Evolutionary conservation across 2,329 filamentous ascomycete genomes (phyloP).

Genomic region (Fusarium sp.): DNA sequence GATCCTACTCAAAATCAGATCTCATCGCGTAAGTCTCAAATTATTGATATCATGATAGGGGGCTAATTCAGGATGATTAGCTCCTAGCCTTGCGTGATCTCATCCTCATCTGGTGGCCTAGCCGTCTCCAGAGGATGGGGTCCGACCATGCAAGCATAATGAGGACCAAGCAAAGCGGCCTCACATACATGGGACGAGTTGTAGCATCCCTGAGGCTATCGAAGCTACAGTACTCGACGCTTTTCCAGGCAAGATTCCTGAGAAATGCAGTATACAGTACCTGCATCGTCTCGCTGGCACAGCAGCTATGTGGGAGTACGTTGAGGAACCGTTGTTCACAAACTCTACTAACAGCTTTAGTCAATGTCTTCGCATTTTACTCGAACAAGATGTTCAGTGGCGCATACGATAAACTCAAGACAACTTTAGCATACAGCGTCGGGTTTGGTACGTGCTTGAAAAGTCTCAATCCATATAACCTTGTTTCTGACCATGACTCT

Average conservation of each 20-base stretch:
- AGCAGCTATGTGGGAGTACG: background rate
- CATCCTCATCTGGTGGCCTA: background rate
- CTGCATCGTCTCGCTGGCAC: background rate
- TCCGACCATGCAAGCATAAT: accelerated
- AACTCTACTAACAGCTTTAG: background rate
- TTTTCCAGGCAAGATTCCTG: background rate
- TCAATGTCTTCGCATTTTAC: background rate
- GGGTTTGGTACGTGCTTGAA: background rate
- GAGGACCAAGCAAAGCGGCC: background rate
- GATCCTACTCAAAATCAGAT: background rate
- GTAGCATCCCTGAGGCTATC: background rate
- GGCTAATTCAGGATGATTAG: background rate
- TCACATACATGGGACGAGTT: background rate
- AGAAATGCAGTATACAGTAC: background rate
- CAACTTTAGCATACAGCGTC: background rate
- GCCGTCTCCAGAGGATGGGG: background rate
- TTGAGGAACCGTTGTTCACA: background rate
- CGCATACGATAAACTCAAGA: background rate
- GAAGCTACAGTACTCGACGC: background rate
- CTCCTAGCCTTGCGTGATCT: background rate
- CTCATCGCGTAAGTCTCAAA: background rate
- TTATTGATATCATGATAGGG: no score
- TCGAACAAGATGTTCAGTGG: background rate
- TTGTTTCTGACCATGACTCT: no score
- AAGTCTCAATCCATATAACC: no score